These are phyloP conservation scores for Apiotrichum laibachii DNA, from an alignment of 1,284 basidiomycete species.

Conservation along the genomic window DNA sequence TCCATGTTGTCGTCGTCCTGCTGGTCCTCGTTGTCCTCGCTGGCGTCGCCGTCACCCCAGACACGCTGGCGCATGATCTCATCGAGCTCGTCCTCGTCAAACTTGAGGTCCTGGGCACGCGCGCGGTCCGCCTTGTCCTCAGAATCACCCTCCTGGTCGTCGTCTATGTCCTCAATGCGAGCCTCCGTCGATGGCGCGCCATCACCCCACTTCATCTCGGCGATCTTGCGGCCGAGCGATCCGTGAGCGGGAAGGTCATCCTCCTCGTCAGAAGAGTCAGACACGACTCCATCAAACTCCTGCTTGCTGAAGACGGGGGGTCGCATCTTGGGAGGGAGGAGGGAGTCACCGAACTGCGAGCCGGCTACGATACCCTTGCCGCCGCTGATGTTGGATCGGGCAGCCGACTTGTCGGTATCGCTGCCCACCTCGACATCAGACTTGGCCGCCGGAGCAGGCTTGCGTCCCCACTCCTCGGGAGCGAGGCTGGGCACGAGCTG, in stretches of 20 bases:
- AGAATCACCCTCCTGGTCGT: conserved; percentile 26
- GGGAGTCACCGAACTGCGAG: conserved; percentile 37
- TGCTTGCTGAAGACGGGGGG: conserved; percentile 74
- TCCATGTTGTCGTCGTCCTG: conserved; percentile 61
- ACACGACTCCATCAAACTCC: conserved; percentile 69
- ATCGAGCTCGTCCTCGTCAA: conserved; percentile 70
- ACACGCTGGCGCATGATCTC: conserved; percentile 80
- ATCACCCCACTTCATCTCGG: conserved; percentile 39
- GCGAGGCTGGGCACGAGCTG: conserved; percentile 50
- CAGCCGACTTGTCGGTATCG: neutral
- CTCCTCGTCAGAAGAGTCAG: conserved; percentile 68
- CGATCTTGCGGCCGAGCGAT: conserved; percentile 37
- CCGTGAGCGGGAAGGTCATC: conserved; percentile 39
- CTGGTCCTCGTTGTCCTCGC: conserved; percentile 23
- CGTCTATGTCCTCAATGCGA: conserved; percentile 36
- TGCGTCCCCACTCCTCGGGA: conserved; percentile 52
- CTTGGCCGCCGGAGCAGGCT: conserved; percentile 6
- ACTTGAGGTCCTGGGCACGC: conserved; percentile 42
- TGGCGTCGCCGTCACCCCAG: conserved; percentile 60
- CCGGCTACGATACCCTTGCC: conserved; percentile 14
- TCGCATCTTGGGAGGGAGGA: conserved; percentile 53
- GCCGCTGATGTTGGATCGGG: too few species aligned
- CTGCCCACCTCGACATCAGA: conserved; percentile 7
- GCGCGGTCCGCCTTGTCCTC: conserved; percentile 20
- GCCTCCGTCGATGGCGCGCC: conserved; percentile 18